Conservation (phyloP, 2,329 filamentous ascomycete species). For the Pseudophaeomoniella oleicola region DNA sequence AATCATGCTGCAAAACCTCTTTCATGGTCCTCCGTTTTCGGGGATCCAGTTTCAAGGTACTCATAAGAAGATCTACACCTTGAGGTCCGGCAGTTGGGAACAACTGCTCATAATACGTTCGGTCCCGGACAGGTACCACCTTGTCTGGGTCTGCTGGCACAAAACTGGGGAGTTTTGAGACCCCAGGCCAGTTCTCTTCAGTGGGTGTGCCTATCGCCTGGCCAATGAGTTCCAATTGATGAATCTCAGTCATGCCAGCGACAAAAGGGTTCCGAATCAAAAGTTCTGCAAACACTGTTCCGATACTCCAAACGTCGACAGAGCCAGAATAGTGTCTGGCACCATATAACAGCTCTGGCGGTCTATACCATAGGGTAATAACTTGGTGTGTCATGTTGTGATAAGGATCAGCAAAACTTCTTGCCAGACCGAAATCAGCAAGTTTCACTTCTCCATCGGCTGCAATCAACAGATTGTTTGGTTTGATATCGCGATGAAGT, state of each 20-base stretch:
- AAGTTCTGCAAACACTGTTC: slow-evolving; percentile 84
- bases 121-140: slow-evolving; percentile 42
- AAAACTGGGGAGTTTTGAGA: slow-evolving; percentile 66
- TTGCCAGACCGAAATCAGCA: slow-evolving; percentile 91
- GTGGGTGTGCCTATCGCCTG: slow-evolving; percentile 78
- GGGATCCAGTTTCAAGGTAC: slow-evolving; percentile 76
- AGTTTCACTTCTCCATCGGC: slow-evolving; percentile 88
- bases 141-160: slow-evolving; percentile 50
- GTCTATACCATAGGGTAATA: slow-evolving; percentile 93
- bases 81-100: slow-evolving; percentile 70
- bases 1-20: slow-evolving; percentile 65
- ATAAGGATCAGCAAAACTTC: slow-evolving; percentile 79
- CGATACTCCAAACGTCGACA: slow-evolving; percentile 90
- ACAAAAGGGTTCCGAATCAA: slow-evolving; percentile 71
- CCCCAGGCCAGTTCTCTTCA: slow-evolving; percentile 91
- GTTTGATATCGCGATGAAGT: slow-evolving; percentile 95
- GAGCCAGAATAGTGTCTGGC: slow-evolving; percentile 77
- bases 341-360: slow-evolving; percentile 84
- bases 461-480: slow-evolving; percentile 91
- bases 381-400: slow-evolving; percentile 83
- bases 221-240: slow-evolving; percentile 74
- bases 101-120: slow-evolving; percentile 57
- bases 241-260: slow-evolving; percentile 68
- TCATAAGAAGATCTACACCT: slow-evolving; percentile 78
- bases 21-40: slow-evolving; percentile 63